Conservation (phyloP, 345 rosid species). For the Aquilaria malaccensis region DNA sequence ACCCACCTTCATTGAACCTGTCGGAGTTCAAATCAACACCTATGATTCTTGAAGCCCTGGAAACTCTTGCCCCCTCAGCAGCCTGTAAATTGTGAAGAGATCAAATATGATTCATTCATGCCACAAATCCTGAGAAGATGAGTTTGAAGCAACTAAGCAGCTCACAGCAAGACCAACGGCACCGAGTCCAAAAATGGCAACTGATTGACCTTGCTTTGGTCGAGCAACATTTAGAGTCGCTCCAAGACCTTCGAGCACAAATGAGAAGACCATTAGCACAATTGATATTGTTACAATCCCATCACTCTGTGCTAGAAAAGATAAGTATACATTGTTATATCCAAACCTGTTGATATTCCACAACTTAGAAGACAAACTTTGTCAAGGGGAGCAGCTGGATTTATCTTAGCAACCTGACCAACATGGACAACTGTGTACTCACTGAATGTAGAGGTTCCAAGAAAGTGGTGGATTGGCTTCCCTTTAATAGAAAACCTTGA, state of each 20-base stretch:
- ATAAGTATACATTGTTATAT: neutral
- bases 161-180: constrained; percentile 73
- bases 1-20: constrained; percentile 41
- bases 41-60: constrained; percentile 63
- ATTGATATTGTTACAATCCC: neutral
- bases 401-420: constrained; percentile 67
- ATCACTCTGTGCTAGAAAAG: neutral
- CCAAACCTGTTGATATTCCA: constrained; percentile 61
- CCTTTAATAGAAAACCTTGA: constrained; percentile 66
- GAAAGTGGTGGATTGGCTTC: constrained; percentile 62
- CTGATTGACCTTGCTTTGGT: constrained; percentile 56
- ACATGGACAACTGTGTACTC: constrained; percentile 81
- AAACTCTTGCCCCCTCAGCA: constrained; percentile 74
- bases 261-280: neutral
- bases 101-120: neutral
- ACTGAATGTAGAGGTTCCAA: constrained; percentile 77
- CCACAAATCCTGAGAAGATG: neutral
- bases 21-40: constrained; percentile 69
- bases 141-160: constrained; percentile 1
- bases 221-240: constrained; percentile 77
- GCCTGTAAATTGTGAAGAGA: constrained; percentile 28
- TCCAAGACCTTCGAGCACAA: constrained; percentile 38
- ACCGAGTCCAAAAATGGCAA: constrained; percentile 67
- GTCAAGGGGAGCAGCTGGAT: constrained; percentile 75
- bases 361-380: constrained; percentile 78